Base-by-base conservation (phyloP, 371 early-diverging fungal genomes). In the Actinomucor elegans region DNA sequence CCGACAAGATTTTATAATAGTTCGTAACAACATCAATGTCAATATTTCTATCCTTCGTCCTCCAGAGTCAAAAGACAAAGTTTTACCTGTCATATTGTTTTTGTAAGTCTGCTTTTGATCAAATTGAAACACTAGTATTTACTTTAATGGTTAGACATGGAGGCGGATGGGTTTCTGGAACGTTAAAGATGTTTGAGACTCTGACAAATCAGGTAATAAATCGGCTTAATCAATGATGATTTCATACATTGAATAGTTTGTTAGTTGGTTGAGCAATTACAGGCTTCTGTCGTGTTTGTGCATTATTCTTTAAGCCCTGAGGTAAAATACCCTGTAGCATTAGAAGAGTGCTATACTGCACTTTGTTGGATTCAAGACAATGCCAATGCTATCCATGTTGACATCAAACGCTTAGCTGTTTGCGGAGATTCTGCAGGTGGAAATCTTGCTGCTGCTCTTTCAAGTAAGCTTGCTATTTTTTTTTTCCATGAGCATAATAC, bases 341-440 rank as follows among this genome's bases (percentile, higher is more conserved):
- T 61, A 8, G 61, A 71, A 36, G 64, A 71, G 27, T 61, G 64
- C 18, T 71, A 64, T 50, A 64, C 61, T 17, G 45, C 67, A 2
- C 48, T 68, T 21, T 47, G 56, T 12, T 68, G 69, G 69, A 52
- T 53, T 2, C 59, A 59, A 36, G 41, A 60, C 12, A 59, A 68
- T 38, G 58, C 57, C 2, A 15, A 37, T 4, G 36, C 51, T 18
- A 18, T 68, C 4, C 32, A 31, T 12, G 53, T 65, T 3, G 64
- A 72, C 41, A 54, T 61, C 3, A 47, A 34, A 3, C 56, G 55
- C 27, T 29, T 72, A 8, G 69, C 62, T n/a, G 59, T 69, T 7
- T 46, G 48, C 1, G 73, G 73, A 23, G 67, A 69, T 55, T 61
- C 62, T 15, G 67, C 67, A 6, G 73, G 73, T 20, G 73, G 73